Evolutionary conservation across 108 stramenopile genomes (phyloP), one percentile per base, ranked within the genome.

Genomic region (Fragilaria crotonensis): DNA sequence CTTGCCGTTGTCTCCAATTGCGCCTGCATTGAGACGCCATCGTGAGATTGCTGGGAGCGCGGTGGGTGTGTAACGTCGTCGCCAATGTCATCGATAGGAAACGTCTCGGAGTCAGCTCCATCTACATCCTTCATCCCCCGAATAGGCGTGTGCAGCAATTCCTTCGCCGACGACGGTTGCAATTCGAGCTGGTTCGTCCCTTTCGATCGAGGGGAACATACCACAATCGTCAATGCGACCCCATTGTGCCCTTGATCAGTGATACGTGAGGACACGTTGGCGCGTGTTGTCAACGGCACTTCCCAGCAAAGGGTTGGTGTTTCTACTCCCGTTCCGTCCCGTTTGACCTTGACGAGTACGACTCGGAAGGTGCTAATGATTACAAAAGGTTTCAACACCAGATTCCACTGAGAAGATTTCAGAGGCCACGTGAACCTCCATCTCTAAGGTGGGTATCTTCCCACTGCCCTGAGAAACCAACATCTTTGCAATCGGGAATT

Each of bases 191-290:
- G 22, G 4, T 21, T 48, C 7, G 3, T 48, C 48, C 3, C 25
- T 17, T n/a, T n/a, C n/a, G n/a, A n/a, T n/a, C n/a, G n/a, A n/a
- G n/a, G n/a, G n/a, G n/a, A n/a, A n/a, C n/a, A n/a, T 0, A 47
- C 4, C 18, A 63, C 70, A 19, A 82, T 72, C 4, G 70, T 75
- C 32, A 82, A 52, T 21, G 73, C 73, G 45, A 82, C 70, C 17
- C 84, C 80, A 54, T 87, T 84, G 64, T 93, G 86, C 5, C 86
- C 87, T 61, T 73, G 77, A 26, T 81, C 82, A 14, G 67, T 75
- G 23, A 93, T 44, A 48, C 52, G 56, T 0, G 85, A 86, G 2
- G 71, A 62, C 3, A 92, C 64, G n/a, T 32, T 47, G 11, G 45
- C 28, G 19, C 48, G 63, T 27, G 52, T 52, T 27, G 41, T 67